Conservation (phyloP, 2,329 filamentous ascomycete genomes). For the Didymosphaeria variabile region DNA sequence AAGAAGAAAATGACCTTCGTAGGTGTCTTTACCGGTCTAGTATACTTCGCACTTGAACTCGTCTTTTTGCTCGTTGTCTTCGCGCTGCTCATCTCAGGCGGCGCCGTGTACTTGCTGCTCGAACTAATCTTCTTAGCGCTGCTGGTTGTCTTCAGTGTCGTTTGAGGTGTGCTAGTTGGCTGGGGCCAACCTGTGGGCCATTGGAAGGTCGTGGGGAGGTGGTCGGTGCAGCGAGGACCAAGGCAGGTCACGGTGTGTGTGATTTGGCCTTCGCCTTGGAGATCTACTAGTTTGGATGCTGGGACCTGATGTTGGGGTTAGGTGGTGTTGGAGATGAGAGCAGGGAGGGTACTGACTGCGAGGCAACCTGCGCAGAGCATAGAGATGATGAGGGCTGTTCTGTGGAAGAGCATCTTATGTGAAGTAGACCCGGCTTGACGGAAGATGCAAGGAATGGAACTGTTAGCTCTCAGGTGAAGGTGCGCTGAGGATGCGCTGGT, state of each 20-base stretch:
- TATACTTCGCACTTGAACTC: conserved; percentile 14
- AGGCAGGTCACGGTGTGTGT: conserved; percentile 42
- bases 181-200: conserved; percentile 19
- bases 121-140: conserved; percentile 18
- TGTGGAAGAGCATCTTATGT: conserved; percentile 31
- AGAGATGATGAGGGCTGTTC: conserved; percentile 24
- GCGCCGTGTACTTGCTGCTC: conserved; percentile 24
- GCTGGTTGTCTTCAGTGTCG: conserved; percentile 19
- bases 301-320: conserved; percentile 25
- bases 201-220: conserved; percentile 24
- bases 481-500: not conserved
- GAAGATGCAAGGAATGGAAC: not conserved
- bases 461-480: not conserved
- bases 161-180: conserved; percentile 17
- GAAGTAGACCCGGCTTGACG: not conserved
- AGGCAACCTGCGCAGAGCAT: conserved; percentile 25
- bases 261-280: conserved; percentile 27
- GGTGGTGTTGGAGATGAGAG: not conserved
- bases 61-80: conserved; percentile 17
- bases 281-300: conserved; percentile 30
- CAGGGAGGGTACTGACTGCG: conserved; percentile 28
- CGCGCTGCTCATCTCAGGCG: conserved; percentile 9
- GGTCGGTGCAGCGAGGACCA: conserved; percentile 26
- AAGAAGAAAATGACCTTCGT: conserved; percentile 18
- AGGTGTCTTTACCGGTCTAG: conserved; percentile 11